Evolutionary conservation across 129 eudicot species (phyloP).

Genomic region (Centella asiatica): DNA sequence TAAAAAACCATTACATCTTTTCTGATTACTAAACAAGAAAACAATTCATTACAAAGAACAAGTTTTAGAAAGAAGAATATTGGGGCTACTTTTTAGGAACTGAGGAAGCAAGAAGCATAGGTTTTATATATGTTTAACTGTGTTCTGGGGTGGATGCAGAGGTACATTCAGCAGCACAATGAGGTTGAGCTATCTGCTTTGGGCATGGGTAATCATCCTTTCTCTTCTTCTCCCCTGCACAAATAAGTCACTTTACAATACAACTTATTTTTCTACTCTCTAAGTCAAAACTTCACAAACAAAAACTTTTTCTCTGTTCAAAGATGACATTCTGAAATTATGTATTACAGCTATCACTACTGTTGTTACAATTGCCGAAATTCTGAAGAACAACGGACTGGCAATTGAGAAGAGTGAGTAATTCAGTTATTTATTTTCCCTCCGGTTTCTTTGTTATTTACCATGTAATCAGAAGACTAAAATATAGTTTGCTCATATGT

Average conservation of each 20-base stretch:
- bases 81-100: background rate
- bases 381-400: conserved; percentile 75
- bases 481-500: background rate
- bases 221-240: background rate
- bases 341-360: conserved; percentile 70
- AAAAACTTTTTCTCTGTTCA: background rate
- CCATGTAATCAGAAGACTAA: background rate
- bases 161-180: conserved; percentile 81
- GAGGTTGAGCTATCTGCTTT: conserved; percentile 89
- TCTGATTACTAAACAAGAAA: no score
- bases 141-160: conserved; percentile 34
- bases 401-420: conserved; percentile 77
- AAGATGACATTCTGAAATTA: background rate
- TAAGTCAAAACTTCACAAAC: background rate
- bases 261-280: no score
- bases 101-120: no score
- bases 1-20: no score
- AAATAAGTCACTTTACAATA: no score
- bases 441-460: background rate
- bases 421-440: background rate
- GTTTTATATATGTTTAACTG: background rate
- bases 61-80: no score
- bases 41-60: no score
- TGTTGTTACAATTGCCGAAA: conserved; percentile 83
- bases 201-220: conserved; percentile 71